These are phyloP conservation scores for Primulina huaijiensis DNA, from an alignment of 257 asterid species.

Conservation along the genomic window DNA sequence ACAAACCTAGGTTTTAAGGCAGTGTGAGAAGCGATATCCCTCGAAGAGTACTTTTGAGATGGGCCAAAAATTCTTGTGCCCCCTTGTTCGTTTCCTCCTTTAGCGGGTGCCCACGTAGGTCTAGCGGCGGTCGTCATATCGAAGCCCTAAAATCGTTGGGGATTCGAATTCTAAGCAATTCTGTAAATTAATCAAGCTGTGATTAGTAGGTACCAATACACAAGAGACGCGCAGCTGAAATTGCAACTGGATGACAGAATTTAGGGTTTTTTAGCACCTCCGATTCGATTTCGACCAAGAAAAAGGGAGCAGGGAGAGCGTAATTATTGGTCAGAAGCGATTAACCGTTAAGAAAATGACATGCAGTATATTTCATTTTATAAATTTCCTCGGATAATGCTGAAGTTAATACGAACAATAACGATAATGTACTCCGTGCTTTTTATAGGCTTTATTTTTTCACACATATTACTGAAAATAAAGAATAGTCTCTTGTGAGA, in stretches of 20 bases:
- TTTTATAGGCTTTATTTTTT: too few relatives aligned
- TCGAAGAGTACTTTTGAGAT: slow-evolving; percentile 94
- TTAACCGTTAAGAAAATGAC: too few relatives aligned
- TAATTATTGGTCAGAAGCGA: too few relatives aligned
- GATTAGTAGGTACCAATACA: not conserved
- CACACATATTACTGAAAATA: too few relatives aligned
- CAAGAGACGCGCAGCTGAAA: not conserved
- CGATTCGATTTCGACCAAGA: not conserved
- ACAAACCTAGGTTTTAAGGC: slow-evolving; percentile 76
- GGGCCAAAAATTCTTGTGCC: slow-evolving; percentile 94
- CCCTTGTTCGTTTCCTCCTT: slow-evolving; percentile 97
- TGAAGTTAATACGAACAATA: too few relatives aligned
- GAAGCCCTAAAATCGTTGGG: slow-evolving; percentile 26
- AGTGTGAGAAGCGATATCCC: slow-evolving; percentile 91
- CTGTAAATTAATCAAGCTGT: not conserved
- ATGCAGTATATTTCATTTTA: too few relatives aligned
- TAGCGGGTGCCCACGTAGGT: slow-evolving; percentile 99
- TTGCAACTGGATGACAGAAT: not conserved
- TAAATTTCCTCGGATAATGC: too few relatives aligned
- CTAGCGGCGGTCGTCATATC: slow-evolving; percentile 92
- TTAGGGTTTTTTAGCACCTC: not conserved
- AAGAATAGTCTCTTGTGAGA: too few relatives aligned
- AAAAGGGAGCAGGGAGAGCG: not conserved
- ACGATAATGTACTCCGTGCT: too few relatives aligned
- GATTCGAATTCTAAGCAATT: not conserved